Evolutionary conservation across 2,329 filamentous ascomycete species (phyloP).

Genomic region (Fusarium chaquense): DNA sequence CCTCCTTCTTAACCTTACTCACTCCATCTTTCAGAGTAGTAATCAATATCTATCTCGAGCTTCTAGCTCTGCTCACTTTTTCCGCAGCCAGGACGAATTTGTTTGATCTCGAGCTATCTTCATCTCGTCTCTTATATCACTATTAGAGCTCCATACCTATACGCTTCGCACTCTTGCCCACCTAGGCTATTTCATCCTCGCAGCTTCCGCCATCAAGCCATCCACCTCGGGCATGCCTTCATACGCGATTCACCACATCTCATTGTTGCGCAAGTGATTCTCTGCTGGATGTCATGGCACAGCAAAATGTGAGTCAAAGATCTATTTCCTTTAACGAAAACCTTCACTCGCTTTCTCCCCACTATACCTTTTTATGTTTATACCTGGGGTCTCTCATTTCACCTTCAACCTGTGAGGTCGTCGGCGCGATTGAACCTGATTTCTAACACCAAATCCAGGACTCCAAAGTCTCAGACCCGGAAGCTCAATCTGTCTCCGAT

Average conservation of each 20-base stretch:
- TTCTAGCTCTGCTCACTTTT: conserved; percentile 26
- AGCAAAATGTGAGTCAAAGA: conserved; percentile 54
- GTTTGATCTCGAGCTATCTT: conserved; percentile 1
- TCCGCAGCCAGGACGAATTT: conserved; percentile 4
- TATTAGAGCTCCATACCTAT: background rate
- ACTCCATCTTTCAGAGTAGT: conserved; percentile 48
- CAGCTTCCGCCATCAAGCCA: conserved; percentile 41
- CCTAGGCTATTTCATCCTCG: conserved; percentile 26
- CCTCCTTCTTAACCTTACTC: conserved; percentile 53
- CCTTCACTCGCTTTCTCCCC: conserved; percentile 38
- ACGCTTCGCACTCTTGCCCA: conserved; percentile 17
- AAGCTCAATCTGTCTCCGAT: conserved; percentile 51
- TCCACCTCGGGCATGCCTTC: conserved; percentile 50
- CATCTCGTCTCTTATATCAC: conserved; percentile 4
- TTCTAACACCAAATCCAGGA: conserved; percentile 50
- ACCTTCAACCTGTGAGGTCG: conserved; percentile 30
- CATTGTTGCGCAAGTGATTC: conserved; percentile 52
- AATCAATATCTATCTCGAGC: conserved; percentile 45
- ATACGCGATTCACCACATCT: conserved; percentile 51
- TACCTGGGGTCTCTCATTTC: conserved; percentile 21
- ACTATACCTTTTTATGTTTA: conserved; percentile 24
- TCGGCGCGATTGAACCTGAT: conserved; percentile 40
- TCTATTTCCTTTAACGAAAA: conserved; percentile 23
- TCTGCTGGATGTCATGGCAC: conserved; percentile 54
- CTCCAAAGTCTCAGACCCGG: conserved; percentile 52